Evolutionary conservation across 192 early-diverging fungal genomes (phyloP), one percentile per base, ranked within the genome.

Genomic region (Pecoramyces ruminantium): DNA sequence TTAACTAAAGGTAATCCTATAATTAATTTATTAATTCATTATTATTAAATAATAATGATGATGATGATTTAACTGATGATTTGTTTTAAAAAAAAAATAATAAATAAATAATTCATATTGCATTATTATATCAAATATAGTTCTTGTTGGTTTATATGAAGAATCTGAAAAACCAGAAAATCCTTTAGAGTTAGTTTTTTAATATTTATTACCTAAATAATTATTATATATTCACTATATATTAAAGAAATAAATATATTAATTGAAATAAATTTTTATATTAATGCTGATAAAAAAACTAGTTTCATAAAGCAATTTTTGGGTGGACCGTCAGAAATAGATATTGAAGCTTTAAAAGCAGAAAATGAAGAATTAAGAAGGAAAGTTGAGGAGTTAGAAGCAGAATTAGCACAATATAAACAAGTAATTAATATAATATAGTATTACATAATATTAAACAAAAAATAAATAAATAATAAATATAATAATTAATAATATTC

Each of bases 1-100:
- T 81, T 91, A 79, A 91, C 90, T 0, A 89, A 90, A 88, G 90
- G 90, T 90, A n/a, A n/a, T n/a, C n/a, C n/a, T n/a, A n/a, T n/a
- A n/a, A n/a, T n/a, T n/a, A n/a, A n/a, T n/a, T n/a, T n/a, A n/a
- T n/a, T n/a, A n/a, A n/a, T n/a, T n/a, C n/a, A n/a, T n/a, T n/a
- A n/a, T n/a, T n/a, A n/a, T n/a, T n/a, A n/a, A n/a, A n/a, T n/a
- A n/a, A n/a, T n/a, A n/a, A n/a, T n/a, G n/a, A n/a, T n/a, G n/a
- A n/a, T n/a, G n/a, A n/a, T n/a, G n/a, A n/a, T n/a, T n/a, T n/a
- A n/a, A n/a, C n/a, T n/a, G n/a, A n/a, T n/a, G n/a, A n/a, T n/a
- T n/a, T n/a, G n/a, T n/a, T n/a, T n/a, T n/a, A n/a, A n/a, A n/a
- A n/a, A n/a, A n/a, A n/a, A n/a, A n/a, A n/a, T n/a, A n/a, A n/a